Conservation (phyloP, 1,139 yeast genomes). For the Debaryomyces sp. region DNA sequence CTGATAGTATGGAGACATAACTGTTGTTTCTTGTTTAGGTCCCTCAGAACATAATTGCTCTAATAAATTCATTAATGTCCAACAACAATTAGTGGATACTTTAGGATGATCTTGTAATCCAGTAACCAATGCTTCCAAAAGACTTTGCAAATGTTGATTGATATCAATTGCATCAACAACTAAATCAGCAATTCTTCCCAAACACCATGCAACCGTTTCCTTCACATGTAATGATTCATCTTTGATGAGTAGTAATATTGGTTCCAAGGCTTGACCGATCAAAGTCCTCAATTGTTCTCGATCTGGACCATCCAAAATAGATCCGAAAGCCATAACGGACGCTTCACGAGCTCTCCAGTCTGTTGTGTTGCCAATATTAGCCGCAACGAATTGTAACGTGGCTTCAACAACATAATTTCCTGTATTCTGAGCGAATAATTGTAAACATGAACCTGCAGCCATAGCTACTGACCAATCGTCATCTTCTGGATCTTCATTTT, state of each 20-base stretch:
- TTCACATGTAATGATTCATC: slow-evolving; percentile 84
- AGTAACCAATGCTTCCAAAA: slow-evolving; percentile 68
- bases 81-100: slow-evolving; percentile 93
- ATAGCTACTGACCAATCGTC: slow-evolving; percentile 98
- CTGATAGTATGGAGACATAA: slow-evolving; percentile 74
- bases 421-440: slow-evolving; percentile 88
- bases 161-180: slow-evolving; percentile 78
- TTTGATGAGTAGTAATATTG: slow-evolving; percentile 70
- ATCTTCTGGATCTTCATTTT: slow-evolving; percentile 89
- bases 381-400: slow-evolving; percentile 79
- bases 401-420: slow-evolving; percentile 86
- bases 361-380: slow-evolving; percentile 55
- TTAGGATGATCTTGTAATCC: slow-evolving; percentile 91
- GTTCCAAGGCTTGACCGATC: slow-evolving; percentile 79
- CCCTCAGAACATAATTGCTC: slow-evolving; percentile 78
- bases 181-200: slow-evolving; percentile 92
- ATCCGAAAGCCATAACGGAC: slow-evolving; percentile 98
- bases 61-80: slow-evolving; percentile 90
- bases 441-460: slow-evolving; percentile 99
- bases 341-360: slow-evolving; percentile 93
- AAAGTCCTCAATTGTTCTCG: slow-evolving; percentile 65
- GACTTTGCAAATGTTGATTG: slow-evolving; percentile 62
- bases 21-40: slow-evolving; percentile 53
- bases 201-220: slow-evolving; percentile 98
- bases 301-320: slow-evolving; percentile 94